A percentile compares a stretch with the other conserved stretches of the same genome.
These are phyloP conservation scores for Clonostachys solani DNA, from an alignment of 2,329 filamentous ascomycete species.

Conservation along the genomic window DNA sequence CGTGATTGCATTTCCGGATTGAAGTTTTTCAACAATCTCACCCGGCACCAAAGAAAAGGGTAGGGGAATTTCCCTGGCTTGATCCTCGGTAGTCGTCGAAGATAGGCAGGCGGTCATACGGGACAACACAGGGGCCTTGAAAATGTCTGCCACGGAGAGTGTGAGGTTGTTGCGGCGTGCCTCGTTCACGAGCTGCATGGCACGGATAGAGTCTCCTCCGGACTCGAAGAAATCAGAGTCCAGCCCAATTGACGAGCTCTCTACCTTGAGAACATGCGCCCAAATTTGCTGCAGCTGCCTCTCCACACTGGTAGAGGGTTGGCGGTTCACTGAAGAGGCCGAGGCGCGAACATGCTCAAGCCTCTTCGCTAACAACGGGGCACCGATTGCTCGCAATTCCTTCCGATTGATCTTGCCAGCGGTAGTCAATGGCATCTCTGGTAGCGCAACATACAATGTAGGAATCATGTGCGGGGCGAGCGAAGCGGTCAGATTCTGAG, in stretches of 20 bases:
- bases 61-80: too few species aligned
- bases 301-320: constrained; percentile 2
- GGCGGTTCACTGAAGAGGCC: not conserved
- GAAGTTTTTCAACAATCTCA: too few species aligned
- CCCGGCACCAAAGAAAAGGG: too few species aligned
- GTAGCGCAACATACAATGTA: too few species aligned
- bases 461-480: too few species aligned
- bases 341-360: not conserved
- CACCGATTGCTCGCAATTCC: not conserved
- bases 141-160: too few species aligned
- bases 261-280: constrained; percentile 23
- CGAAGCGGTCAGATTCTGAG: not conserved
- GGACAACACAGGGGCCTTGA: too few species aligned
- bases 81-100: too few species aligned
- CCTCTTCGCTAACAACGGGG: too few species aligned
- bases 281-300: constrained; percentile 17
- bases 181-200: constrained; percentile 9
- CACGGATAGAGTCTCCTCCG: constrained; percentile 19
- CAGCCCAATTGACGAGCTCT: constrained; percentile 3
- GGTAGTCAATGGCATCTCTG: too few species aligned
- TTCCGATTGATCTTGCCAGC: constrained; percentile 4
- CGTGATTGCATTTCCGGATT: not conserved
- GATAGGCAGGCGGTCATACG: too few species aligned
- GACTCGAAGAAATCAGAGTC: constrained; percentile 17
- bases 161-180: too few species aligned